Conservation (phyloP, 148 eudicot species). For the Spergularia bocconei region DNA sequence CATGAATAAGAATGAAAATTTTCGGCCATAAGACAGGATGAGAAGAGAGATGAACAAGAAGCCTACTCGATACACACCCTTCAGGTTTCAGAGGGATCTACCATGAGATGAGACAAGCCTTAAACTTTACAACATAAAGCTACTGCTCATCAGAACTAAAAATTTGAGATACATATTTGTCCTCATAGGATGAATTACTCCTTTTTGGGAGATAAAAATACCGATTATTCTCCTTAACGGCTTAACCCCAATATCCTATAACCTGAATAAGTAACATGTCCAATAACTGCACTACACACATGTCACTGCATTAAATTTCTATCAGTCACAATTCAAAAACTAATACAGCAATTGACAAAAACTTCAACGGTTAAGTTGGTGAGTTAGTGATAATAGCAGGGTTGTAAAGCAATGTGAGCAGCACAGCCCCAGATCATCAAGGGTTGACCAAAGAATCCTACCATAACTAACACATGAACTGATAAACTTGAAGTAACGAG, state of each 20-base stretch:
- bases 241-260: neutral
- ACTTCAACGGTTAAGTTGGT: neutral
- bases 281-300: neutral
- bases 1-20: neutral
- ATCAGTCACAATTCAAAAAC: neutral
- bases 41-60: neutral
- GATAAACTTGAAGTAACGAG: neutral
- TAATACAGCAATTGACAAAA: neutral
- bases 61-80: neutral
- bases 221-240: neutral
- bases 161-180: neutral
- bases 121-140: neutral
- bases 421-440: neutral
- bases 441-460: neutral
- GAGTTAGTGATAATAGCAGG: neutral
- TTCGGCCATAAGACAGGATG: neutral
- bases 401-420: neutral
- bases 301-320: neutral
- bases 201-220: neutral
- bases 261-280: neutral
- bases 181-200: neutral
- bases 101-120: too few species aligned
- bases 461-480: neutral
- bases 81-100: too few species aligned
- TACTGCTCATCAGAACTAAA: neutral